These are phyloP conservation scores for Spergularia azorica DNA, from an alignment of 179 eudicot genomes.

Conservation along the genomic window DNA sequence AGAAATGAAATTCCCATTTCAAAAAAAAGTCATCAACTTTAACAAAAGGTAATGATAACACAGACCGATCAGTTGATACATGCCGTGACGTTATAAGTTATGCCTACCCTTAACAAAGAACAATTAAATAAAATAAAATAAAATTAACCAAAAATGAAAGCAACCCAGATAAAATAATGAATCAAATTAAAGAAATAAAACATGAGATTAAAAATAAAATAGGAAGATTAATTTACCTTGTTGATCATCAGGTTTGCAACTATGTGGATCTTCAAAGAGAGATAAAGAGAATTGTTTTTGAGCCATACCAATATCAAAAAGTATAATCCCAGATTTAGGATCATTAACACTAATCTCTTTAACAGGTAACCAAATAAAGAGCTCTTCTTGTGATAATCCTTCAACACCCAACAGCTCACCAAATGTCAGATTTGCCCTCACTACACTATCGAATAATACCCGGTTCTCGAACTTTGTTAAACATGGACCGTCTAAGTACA, in stretches of 20 bases:
- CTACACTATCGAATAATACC: conserved; percentile 64
- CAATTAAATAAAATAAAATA: too few relatives aligned
- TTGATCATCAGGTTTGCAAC: conserved; percentile 40
- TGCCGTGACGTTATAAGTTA: too few relatives aligned
- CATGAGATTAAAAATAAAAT: neutral
- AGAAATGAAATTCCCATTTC: too few relatives aligned
- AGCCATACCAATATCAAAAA: conserved; percentile 82
- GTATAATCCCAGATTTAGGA: conserved; percentile 69
- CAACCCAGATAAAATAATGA: conserved; percentile 1
- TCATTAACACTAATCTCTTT: conserved; percentile 67
- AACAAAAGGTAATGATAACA: too few relatives aligned
- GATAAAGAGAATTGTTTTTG: conserved; percentile 77
- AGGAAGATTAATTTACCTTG: conserved; percentile 19
- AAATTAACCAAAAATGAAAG: neutral
- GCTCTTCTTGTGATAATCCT: conserved; percentile 76
- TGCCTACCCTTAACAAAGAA: too few relatives aligned
- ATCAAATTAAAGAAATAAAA: too few relatives aligned
- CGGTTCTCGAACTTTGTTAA: conserved; percentile 69
- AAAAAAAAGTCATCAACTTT: too few relatives aligned
- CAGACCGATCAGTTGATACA: too few relatives aligned
- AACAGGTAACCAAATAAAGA: conserved; percentile 76
- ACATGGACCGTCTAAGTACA: conserved; percentile 60
- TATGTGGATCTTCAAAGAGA: conserved; percentile 80
- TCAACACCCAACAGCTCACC: conserved; percentile 60
- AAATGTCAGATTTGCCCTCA: conserved; percentile 65